Evolutionary conservation across 352 stramenopile genomes (phyloP), one percentile per base, ranked within the genome.

Genomic region (Peronospora belbahrii): DNA sequence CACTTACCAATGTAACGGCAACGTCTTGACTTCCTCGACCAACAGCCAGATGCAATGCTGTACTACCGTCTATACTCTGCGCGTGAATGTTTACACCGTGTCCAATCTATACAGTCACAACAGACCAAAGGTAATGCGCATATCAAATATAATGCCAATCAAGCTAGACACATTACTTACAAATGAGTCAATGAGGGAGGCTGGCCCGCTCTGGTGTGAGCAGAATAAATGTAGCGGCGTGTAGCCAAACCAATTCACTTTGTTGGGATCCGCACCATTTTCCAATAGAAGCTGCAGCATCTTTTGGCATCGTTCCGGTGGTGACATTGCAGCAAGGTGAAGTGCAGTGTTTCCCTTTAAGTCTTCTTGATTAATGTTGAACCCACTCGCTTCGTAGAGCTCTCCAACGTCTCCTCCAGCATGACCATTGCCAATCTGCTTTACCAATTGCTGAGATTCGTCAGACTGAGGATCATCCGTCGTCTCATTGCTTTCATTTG

Each of bases 181-280:
- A 66, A 93, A 90, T 46, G 83, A 60, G 52, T 85, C 74, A 41
- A 91, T 64, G 47, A 89, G 62, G 1, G 73, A 82, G 2, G 65
- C 64, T 1, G 82, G 82, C 2, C 75, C 82, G 19, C 49, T 76
- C 30, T 93, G 79, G 31, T 93, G 82, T 0, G 82, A 76, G 43
- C 82, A 93, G 34, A 93, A 91, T n/a, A 89, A 59, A 48, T 93
- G 82, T 33, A 93, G 46, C 15, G 82, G 62, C 0, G 79, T 89
- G 70, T 93, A 93, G 34, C 82, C 82, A 42, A 93, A 91, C 82
- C 82, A 93, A 41, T 93, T 93, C 0, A 67, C 49, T 37, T 61
- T 48, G 45, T 87, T 91, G 7, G 82, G 74, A 42, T 91, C 73
- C 0, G 78, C 73, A 8, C 79, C 79, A 33, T 89, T 91, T 38